Conservation (phyloP, 495 filamentous ascomycete genomes). For the Tuber aestivum region DNA sequence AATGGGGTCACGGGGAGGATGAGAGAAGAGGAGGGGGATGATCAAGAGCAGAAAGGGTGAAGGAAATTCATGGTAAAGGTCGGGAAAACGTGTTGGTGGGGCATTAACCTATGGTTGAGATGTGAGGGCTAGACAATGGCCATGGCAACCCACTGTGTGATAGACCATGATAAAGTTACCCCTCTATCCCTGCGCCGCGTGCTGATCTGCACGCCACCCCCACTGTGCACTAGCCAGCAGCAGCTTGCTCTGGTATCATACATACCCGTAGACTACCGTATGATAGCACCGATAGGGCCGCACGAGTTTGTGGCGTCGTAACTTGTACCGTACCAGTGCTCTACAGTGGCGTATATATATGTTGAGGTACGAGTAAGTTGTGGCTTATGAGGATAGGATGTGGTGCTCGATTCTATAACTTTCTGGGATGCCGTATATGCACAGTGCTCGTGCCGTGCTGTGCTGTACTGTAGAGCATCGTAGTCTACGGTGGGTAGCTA, state of each 20-base stretch:
- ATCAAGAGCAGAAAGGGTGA: constrained; percentile 1
- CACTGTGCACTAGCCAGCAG: constrained; percentile 10
- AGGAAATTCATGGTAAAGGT: not conserved
- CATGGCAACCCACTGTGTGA: too few relatives aligned
- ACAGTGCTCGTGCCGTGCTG: too few relatives aligned
- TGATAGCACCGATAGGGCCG: not conserved
- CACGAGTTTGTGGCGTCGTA: not conserved
- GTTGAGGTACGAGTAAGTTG: not conserved
- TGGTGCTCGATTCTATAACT: not conserved
- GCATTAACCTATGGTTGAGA: constrained; percentile 31
- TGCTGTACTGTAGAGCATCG: too few relatives aligned
- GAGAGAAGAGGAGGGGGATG: constrained; percentile 24
- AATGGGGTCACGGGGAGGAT: constrained; percentile 9
- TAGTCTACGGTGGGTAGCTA: too few relatives aligned
- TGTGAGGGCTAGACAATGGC: constrained; percentile 12
- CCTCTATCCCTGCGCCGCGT: constrained; percentile 8
- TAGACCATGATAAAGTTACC: too few relatives aligned
- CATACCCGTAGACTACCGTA: too few relatives aligned
- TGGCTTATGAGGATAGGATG: not conserved
- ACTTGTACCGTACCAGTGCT: not conserved
- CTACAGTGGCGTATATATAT: too few relatives aligned
- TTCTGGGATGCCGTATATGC: too few relatives aligned
- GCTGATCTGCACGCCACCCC: constrained; percentile 36
- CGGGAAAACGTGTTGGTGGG: constrained; percentile 25
- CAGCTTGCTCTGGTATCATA: not conserved